Percentiles rank a stretch among this genome's conserved stretches.
These are phyloP conservation scores for Penicillium paradoxum DNA, from an alignment of 495 filamentous ascomycete genomes.

Conservation along the genomic window DNA sequence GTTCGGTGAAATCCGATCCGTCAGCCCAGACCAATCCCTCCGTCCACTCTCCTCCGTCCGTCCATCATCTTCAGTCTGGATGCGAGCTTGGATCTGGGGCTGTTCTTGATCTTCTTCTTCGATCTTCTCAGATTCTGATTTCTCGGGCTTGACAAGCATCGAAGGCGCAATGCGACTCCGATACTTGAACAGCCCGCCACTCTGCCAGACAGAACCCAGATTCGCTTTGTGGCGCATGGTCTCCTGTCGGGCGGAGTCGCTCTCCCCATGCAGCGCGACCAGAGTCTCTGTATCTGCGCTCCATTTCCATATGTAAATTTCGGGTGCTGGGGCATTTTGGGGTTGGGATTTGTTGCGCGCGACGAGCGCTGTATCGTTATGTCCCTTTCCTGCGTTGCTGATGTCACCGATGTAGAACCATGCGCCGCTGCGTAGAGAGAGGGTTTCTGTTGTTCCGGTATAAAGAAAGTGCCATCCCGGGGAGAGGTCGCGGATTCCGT, in stretches of 20 bases:
- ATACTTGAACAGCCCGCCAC: slow-evolving; percentile 39
- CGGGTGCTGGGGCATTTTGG: neutral
- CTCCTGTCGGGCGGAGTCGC: slow-evolving; percentile 27
- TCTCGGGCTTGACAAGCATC: slow-evolving; percentile 10
- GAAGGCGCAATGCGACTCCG: slow-evolving; percentile 35
- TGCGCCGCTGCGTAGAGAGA: slow-evolving; percentile 54
- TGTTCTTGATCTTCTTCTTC: neutral
- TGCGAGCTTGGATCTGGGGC: neutral
- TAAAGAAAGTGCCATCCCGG: slow-evolving; percentile 60
- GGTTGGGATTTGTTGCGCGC: neutral
- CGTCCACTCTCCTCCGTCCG: slow-evolving; percentile 29
- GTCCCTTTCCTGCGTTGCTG: slow-evolving; percentile 7
- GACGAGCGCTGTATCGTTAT: slow-evolving; percentile 14
- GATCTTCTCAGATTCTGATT: neutral
- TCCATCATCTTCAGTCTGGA: slow-evolving; percentile 23
- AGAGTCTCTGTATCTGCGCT: slow-evolving; percentile 29
- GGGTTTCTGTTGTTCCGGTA: slow-evolving; percentile 49
- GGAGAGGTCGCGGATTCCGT: slow-evolving; percentile 55
- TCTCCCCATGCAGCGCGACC: slow-evolving; percentile 20
- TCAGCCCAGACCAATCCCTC: slow-evolving; percentile 41
- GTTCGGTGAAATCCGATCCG: slow-evolving; percentile 32
- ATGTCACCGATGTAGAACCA: slow-evolving; percentile 55
- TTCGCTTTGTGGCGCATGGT: slow-evolving; percentile 42
- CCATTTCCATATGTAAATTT: slow-evolving; percentile 48
- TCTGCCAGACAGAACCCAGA: slow-evolving; percentile 36